Evolutionary conservation across 1,284 basidiomycete genomes (phyloP).

Genomic region (Ustilago cynodontis): DNA sequence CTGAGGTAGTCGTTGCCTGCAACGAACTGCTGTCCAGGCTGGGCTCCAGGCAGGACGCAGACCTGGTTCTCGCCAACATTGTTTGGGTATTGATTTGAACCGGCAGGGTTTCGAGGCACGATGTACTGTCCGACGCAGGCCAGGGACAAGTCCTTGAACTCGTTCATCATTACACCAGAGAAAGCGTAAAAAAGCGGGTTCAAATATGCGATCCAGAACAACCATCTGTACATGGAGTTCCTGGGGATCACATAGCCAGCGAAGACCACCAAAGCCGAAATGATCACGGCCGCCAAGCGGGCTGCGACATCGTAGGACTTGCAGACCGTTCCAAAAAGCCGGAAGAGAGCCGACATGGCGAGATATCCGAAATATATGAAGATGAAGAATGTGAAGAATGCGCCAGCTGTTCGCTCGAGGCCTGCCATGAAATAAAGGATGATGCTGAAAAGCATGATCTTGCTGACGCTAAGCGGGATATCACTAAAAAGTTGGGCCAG

Average conservation of each 20-base stretch:
- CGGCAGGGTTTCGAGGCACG: slow-evolving; percentile 50
- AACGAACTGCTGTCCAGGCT: slow-evolving; percentile 41
- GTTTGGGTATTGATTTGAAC: slow-evolving; percentile 30
- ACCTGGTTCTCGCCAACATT: slow-evolving; percentile 49
- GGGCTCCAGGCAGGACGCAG: slow-evolving; percentile 45
- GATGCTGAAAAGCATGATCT: slow-evolving; percentile 70
- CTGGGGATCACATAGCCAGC: slow-evolving; percentile 80
- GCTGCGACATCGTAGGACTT: slow-evolving; percentile 48
- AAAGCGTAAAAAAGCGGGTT: slow-evolving; percentile 74
- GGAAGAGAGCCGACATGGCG: slow-evolving; percentile 70
- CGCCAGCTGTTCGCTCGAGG: slow-evolving; percentile 35
- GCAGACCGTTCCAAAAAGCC: slow-evolving; percentile 76
- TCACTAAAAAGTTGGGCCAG: slow-evolving; percentile 67
- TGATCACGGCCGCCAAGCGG: slow-evolving; percentile 74
- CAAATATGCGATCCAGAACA: slow-evolving; percentile 68
- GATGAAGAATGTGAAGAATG: slow-evolving; percentile 69
- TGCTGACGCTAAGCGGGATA: slow-evolving; percentile 71
- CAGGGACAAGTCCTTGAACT: slow-evolving; percentile 69
- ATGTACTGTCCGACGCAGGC: slow-evolving; percentile 52
- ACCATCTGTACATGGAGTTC: slow-evolving; percentile 66
- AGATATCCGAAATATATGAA: slow-evolving; percentile 57
- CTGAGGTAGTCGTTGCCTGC: slow-evolving; percentile 44
- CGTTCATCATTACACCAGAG: slow-evolving; percentile 75
- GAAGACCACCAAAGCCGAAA: slow-evolving; percentile 76
- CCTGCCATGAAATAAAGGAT: slow-evolving; percentile 70